Evolutionary conservation across 2,329 filamentous ascomycete species (phyloP).

Genomic region (Fusarium xyrophilum): DNA sequence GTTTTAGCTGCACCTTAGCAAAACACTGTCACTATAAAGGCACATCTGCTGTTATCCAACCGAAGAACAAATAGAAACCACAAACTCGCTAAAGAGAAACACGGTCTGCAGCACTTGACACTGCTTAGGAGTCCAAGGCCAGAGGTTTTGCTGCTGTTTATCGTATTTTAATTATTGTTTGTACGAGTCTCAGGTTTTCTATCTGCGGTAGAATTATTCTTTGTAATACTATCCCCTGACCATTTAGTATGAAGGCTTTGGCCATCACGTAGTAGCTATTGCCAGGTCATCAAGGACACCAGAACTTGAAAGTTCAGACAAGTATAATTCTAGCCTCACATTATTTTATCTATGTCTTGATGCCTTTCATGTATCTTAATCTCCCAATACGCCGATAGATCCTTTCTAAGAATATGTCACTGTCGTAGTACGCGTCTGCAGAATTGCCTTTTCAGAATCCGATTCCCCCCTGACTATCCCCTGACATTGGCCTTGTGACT

Average conservation of each 20-base stretch:
- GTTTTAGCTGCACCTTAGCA: too few species aligned
- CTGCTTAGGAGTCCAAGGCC: too few species aligned
- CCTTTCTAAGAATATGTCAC: background rate
- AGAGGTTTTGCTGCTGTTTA: too few species aligned
- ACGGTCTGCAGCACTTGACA: too few species aligned
- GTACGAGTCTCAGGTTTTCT: background rate
- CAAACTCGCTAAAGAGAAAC: too few species aligned
- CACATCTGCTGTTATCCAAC: accelerated
- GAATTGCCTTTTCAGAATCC: conserved; percentile 16
- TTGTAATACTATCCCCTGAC: background rate
- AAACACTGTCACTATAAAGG: accelerated
- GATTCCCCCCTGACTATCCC: conserved; percentile 8
- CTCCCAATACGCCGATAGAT: background rate
- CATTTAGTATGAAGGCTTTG: background rate
- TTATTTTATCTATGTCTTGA: background rate
- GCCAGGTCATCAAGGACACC: background rate
- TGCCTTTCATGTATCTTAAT: background rate
- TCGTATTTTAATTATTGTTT: too few species aligned
- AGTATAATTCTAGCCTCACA: background rate
- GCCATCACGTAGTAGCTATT: too few species aligned
- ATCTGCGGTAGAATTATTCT: accelerated
- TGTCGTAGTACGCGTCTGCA: conserved; percentile 12
- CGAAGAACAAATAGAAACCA: background rate
- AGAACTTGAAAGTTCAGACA: background rate
- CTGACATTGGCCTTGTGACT: background rate